Evolutionary conservation across 106 monocot genomes (phyloP).

Genomic region (Allium sativum): DNA sequence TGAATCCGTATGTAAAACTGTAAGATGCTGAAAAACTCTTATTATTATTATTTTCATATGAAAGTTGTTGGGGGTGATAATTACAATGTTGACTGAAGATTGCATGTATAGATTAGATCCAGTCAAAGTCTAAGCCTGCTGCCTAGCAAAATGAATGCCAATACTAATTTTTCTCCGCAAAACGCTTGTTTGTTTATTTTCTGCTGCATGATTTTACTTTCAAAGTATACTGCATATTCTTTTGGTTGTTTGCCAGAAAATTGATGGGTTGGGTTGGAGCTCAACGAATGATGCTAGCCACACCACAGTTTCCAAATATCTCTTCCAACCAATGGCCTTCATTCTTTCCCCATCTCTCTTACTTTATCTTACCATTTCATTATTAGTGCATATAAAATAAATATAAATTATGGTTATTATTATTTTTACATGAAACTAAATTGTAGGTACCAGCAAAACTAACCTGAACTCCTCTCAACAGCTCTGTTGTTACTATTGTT

Average conservation of each 20-base stretch:
- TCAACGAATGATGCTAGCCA: conserved; percentile 13
- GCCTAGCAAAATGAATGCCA: background rate
- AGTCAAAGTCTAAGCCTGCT: background rate
- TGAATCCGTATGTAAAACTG: no score
- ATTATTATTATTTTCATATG: no score
- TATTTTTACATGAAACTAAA: background rate
- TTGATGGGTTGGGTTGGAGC: conserved; percentile 4
- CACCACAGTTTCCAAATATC: conserved; percentile 19
- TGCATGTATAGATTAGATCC: background rate
- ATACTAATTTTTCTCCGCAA: conserved; percentile 3
- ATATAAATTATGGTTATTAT: background rate
- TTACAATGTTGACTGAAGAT: background rate
- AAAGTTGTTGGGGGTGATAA: background rate
- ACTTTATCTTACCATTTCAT: background rate
- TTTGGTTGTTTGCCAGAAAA: background rate
- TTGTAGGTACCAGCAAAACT: background rate
- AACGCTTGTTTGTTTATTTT: background rate
- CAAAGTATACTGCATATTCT: background rate
- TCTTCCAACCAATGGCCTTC: conserved; percentile 33
- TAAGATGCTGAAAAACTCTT: no score
- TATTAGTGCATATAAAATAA: background rate
- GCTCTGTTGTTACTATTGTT: conserved; percentile 1
- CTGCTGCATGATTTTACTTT: background rate
- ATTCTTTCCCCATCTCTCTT: conserved; percentile 11
- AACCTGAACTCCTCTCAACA: background rate